A percentile compares a stretch with the other conserved stretches of the same genome.
Evolutionary conservation across 2,329 filamentous ascomycete genomes (phyloP).

Genomic region (Salinomyces thailandicus): DNA sequence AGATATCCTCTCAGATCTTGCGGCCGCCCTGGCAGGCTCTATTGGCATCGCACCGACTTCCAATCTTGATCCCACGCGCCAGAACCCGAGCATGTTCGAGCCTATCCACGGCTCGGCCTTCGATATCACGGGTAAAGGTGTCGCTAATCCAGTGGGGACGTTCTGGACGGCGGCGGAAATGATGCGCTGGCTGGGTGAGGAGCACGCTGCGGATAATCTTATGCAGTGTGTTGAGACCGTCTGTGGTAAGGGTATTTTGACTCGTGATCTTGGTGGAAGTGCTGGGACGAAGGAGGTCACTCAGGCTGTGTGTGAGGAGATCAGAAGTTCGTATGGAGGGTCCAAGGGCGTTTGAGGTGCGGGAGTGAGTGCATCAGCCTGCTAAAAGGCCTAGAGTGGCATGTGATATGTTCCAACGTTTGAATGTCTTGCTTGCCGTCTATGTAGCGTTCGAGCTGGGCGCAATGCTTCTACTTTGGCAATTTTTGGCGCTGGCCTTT

Average conservation of each 20-base stretch:
- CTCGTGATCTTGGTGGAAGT: constrained; percentile 44
- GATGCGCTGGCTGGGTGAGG: constrained; percentile 48
- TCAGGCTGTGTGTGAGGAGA: constrained; percentile 28
- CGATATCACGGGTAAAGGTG: constrained; percentile 47
- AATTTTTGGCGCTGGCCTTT: too few relatives aligned
- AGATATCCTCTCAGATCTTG: constrained; percentile 61
- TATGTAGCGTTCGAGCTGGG: too few relatives aligned
- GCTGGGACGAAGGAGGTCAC: constrained; percentile 34
- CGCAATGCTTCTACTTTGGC: too few relatives aligned
- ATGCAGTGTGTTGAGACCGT: constrained; percentile 46
- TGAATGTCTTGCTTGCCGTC: too few relatives aligned
- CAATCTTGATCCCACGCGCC: constrained; percentile 54
- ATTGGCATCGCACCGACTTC: constrained; percentile 63
- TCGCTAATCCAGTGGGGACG: constrained; percentile 48
- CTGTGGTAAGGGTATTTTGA: constrained; percentile 42
- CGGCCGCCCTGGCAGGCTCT: constrained; percentile 58
- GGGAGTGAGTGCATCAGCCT: too few relatives aligned
- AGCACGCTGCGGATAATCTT: constrained; percentile 39
- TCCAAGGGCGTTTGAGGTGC: too few relatives aligned
- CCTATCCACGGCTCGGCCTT: constrained; percentile 48
- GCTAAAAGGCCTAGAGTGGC: too few relatives aligned
- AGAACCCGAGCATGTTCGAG: constrained; percentile 53
- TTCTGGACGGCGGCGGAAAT: constrained; percentile 52
- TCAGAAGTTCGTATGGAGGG: not conserved
- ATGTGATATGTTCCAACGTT: too few relatives aligned